Evolutionary conservation across 129 eudicot genomes (phyloP), one percentile per base, ranked within the genome.

Genomic region (Saussurea involucrata): DNA sequence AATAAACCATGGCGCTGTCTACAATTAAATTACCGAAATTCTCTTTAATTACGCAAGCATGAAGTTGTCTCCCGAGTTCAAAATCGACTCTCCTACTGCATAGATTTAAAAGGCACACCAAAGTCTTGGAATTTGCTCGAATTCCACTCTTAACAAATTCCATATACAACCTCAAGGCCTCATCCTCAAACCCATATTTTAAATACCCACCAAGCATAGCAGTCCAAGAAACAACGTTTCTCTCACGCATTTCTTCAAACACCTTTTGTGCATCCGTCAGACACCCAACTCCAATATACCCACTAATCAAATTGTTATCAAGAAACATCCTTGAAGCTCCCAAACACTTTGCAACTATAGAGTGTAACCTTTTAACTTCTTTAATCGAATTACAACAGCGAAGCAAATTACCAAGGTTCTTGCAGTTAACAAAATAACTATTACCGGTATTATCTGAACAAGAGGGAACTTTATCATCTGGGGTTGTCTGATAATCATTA

Each of bases 201-300:
- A 88, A 46, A 77, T 93, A 93, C 83, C 97, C 97, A 87, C 86
- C 79, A 71, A 93, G 87, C 83, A 93, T 86, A 76, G 97, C 98
- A 24, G 97, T 93, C 98, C 98, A 93, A 31, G 98, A 85, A 42
- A 90, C 98, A 76, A 93, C 88, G 72, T 75, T 93, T 79, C 91
- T 87, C 17, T 87, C 83, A 34, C 25, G 69, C 97, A 93, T 88
- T 83, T 76, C 57, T 68, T 93, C 98, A 22, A 93, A 93, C 95
- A 93, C 91, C 73, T 78, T 80, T 1, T 87, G 89, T 7, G 97
- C 98, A 5, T 82, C 87, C 1, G 4, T 81, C 33, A 90, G 34
- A 21, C 81, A 76, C 74, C 92, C 98, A 5, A 83, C 80, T 76
- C 80, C 79, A 0, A 78, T 27, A 57, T 90, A 93, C 61, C 74